A percentile compares a stretch with the other conserved stretches of the same genome.
Conservation (phyloP, 306 rosid genomes). For the Carpinus fangiana region DNA sequence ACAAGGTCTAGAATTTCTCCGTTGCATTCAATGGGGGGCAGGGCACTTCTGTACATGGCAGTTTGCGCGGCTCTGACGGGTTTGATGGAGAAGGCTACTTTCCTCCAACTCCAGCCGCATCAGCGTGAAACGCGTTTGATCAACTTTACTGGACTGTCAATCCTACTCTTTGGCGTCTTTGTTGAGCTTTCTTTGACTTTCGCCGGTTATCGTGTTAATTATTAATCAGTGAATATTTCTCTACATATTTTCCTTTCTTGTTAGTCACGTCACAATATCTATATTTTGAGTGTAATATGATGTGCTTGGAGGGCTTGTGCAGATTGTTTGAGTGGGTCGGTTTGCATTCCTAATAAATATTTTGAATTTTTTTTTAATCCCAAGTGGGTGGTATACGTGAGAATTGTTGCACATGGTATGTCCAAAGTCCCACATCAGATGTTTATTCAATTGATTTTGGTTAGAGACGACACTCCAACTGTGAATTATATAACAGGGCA, state of each 20-base stretch:
- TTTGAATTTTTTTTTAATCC: not conserved
- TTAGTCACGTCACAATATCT: too few species aligned
- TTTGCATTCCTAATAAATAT: not conserved
- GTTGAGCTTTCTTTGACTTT: constrained; percentile 51
- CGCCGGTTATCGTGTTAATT: constrained; percentile 16
- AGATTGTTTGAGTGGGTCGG: not conserved
- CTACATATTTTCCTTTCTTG: not conserved
- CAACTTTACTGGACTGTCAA: constrained; percentile 59
- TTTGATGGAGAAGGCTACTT: constrained; percentile 53
- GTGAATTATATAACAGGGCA: too few species aligned
- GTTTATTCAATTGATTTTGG: too few species aligned
- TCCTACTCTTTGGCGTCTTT: constrained; percentile 76
- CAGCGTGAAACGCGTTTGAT: constrained; percentile 39
- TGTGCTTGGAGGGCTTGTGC: constrained; percentile 4
- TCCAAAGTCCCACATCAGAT: not conserved
- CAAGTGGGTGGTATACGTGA: not conserved
- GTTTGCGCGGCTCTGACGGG: constrained; percentile 78
- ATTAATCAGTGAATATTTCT: too few species aligned
- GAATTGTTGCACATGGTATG: not conserved
- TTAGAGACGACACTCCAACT: too few species aligned
- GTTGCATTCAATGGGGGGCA: constrained; percentile 67
- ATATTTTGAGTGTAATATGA: not conserved
- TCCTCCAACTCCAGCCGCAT: constrained; percentile 11
- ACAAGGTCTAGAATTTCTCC: constrained; percentile 31
- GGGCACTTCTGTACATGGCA: constrained; percentile 69